phyloP scores from a whole-genome alignment of 805 yeast species.

The Candida mattraensis region DNA sequence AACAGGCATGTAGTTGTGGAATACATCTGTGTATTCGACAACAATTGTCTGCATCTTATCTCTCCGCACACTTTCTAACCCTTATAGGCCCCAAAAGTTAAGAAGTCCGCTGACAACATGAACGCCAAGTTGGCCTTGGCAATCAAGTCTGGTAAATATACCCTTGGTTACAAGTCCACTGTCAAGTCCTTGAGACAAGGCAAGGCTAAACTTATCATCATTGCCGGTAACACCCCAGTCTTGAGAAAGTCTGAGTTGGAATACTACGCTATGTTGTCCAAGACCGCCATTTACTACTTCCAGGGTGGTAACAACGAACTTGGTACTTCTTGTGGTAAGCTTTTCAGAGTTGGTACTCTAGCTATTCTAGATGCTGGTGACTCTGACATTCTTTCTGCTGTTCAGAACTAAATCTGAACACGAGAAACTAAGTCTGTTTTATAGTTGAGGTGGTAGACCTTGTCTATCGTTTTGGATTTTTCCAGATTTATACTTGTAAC shows the following conservation, averaged over 20 bases:
- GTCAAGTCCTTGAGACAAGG: conserved; percentile 98
- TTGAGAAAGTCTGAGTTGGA: conserved; percentile 99
- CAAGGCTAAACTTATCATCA: conserved; percentile 96
- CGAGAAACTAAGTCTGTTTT: too few relatives aligned
- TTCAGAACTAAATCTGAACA: conserved; percentile 31
- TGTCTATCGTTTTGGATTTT: too few relatives aligned
- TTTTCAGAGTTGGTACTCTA: conserved; percentile 99
- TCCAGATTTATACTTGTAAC: too few relatives aligned
- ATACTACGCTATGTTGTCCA: conserved; percentile 99
- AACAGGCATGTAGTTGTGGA: too few relatives aligned
- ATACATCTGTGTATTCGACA: too few relatives aligned
- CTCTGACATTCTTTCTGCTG: conserved; percentile 91
- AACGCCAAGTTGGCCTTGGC: conserved; percentile 98
- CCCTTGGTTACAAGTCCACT: conserved; percentile 99
- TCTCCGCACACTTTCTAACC: conserved; percentile 53
- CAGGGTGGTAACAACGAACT: conserved; percentile 99
- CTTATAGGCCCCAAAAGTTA: conserved; percentile 87
- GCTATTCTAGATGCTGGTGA: conserved; percentile 98
- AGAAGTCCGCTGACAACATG: conserved; percentile 88
- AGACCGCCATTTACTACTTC: conserved; percentile 97
- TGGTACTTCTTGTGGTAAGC: conserved; percentile 99
- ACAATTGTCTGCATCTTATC: conserved; percentile 4
- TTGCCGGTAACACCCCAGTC: conserved; percentile 99
- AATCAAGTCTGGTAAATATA: conserved; percentile 98
- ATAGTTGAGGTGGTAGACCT: too few relatives aligned